Base-by-base conservation (phyloP, 345 rosid species). In the Hevea brasiliensis region DNA sequence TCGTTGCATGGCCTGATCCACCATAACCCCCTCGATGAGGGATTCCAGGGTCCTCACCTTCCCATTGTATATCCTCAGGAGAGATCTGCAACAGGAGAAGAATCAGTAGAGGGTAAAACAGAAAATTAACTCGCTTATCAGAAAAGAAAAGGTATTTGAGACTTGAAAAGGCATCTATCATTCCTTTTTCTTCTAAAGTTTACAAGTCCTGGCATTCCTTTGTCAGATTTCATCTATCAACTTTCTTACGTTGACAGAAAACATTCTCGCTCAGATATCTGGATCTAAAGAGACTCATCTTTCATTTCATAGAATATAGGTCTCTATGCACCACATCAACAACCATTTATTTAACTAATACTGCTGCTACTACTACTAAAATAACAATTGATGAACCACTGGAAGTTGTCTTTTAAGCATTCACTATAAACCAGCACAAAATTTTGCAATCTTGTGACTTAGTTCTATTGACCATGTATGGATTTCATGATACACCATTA, bases 11-110 rank as follows among this genome's bases (percentile, higher is more conserved):
- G 61, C 80, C 81, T 15, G 86, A 60, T 72, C 78, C 81, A 71
- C 85, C 84, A 72, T 80, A 77, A 81, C 81, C 76, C 68, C 86
- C 85, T 21, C 80, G 89, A 74, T 81, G 89, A 80, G 87, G 77
- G 48, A 85, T 67, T 48, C 84, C 84, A 75, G 87, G 91, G 72
- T 85, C 91, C 40, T 86, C 92, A 2, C 76, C 84, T 56, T 77
- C 84, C 97, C 97, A 92, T 80, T 87, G 90, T 73, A 92, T 87
- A 80, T 92, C 97, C 72, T 87, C 91, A 8, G 88, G 86, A 74
- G 94, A 88, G 75, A 92, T 92, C 97, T 92, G 86, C 63, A 61
- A 44, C 17, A 73, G n/a, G n/a, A 44, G 41, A 45, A 3, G 23
- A 62, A 61, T 69, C 50, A 67, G 29, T 26, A 18, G 20, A 57